These are phyloP conservation scores for Trichoderma arundinaceum DNA, from an alignment of 2,329 filamentous ascomycete genomes.

Conservation along the genomic window DNA sequence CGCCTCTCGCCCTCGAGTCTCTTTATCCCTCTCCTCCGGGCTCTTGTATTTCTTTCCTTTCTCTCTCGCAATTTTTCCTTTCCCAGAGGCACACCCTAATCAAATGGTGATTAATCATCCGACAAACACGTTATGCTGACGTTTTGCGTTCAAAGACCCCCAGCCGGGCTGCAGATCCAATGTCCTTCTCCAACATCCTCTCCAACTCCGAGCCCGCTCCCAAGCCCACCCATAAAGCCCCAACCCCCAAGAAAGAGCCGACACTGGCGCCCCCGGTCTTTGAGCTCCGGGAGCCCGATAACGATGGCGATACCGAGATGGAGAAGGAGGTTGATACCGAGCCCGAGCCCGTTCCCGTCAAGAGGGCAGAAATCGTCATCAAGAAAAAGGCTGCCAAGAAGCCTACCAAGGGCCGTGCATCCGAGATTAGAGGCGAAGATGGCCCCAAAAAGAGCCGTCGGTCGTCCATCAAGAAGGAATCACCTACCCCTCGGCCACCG, in stretches of 20 bases:
- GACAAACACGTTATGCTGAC: not conserved
- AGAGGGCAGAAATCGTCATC: conserved; percentile 38
- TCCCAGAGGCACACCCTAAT: not conserved
- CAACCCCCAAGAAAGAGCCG: conserved; percentile 34
- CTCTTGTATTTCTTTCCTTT: conserved; percentile 18
- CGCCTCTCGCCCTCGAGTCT: too few relatives aligned
- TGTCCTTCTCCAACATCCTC: conserved; percentile 96
- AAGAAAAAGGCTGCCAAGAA: conserved; percentile 45
- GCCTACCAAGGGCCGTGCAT: conserved; percentile 58
- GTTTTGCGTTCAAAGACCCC: conserved; percentile 63
- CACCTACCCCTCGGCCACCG: conserved; percentile 54
- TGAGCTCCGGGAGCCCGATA: conserved; percentile 38
- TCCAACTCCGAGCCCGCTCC: conserved; percentile 74
- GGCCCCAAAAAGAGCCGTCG: conserved; percentile 57
- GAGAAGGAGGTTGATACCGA: conserved; percentile 48
- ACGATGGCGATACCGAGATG: conserved; percentile 43
- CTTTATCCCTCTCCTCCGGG: conserved; percentile 47
- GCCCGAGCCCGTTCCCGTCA: conserved; percentile 39
- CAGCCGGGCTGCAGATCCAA: conserved; percentile 78
- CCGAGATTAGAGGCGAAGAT: conserved; percentile 57
- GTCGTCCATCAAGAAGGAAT: conserved; percentile 56
- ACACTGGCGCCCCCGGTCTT: conserved; percentile 44
- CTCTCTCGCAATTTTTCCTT: conserved; percentile 31
- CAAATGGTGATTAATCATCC: not conserved
- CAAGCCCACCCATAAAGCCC: conserved; percentile 49